Conservation (phyloP, 805 yeast species). For the Yarrowia osloensis region DNA sequence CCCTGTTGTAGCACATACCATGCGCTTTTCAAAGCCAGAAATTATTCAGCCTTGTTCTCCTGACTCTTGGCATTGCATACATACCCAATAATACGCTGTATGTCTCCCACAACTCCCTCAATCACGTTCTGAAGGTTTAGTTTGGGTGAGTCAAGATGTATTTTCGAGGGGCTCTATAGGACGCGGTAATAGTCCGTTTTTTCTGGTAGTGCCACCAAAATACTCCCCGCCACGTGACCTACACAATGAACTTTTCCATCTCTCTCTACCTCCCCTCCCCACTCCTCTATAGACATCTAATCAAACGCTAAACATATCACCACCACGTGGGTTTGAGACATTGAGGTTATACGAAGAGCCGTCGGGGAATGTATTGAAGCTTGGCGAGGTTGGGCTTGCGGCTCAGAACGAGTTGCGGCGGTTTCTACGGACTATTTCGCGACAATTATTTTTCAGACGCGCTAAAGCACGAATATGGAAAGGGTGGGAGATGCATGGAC, state of each 20-base stretch:
- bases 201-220: too few relatives aligned
- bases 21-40: too few relatives aligned
- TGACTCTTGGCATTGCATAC: neutral
- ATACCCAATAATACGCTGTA: slow-evolving; percentile 1
- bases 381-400: neutral
- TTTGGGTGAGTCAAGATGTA: too few relatives aligned
- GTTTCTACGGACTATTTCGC: too few relatives aligned
- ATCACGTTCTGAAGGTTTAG: too few relatives aligned
- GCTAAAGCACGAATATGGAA: too few relatives aligned
- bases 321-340: slow-evolving; percentile 23
- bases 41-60: neutral
- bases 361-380: neutral
- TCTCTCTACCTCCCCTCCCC: neutral
- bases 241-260: neutral
- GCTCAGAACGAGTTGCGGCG: neutral
- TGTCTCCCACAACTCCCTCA: neutral
- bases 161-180: too few relatives aligned
- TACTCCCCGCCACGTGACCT: neutral
- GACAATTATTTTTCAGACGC: too few relatives aligned
- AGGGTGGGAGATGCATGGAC: too few relatives aligned
- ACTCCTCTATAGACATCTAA: neutral
- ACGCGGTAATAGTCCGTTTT: too few relatives aligned
- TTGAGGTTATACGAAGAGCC: neutral
- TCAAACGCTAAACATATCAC: neutral
- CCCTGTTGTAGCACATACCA: too few relatives aligned